phyloP scores from a whole-genome alignment of 83 land plant genomes.

The Picea abies region DNA sequence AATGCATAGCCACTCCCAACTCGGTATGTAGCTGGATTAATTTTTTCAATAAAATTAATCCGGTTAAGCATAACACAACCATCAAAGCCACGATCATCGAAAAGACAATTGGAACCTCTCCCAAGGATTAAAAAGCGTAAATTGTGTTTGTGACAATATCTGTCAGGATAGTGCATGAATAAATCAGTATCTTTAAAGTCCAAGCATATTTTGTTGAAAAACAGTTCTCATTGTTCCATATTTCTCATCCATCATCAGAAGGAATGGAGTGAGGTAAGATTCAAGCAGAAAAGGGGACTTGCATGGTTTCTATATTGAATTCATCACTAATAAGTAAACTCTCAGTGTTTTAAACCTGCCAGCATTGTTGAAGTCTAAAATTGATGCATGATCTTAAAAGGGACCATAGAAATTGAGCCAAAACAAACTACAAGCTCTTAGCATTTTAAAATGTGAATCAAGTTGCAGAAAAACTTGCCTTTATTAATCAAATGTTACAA shows the following conservation, averaged over 20 bases:
- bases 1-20: slow-evolving; percentile 76
- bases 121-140: slow-evolving; percentile 59
- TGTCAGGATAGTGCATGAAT: slow-evolving; percentile 18
- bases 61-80: slow-evolving; percentile 67
- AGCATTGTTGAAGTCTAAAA: background rate
- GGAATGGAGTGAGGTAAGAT: background rate
- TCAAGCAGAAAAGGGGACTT: background rate
- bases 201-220: background rate
- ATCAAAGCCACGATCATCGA: slow-evolving; percentile 75
- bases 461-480: background rate
- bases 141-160: slow-evolving; percentile 49
- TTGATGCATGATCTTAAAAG: background rate
- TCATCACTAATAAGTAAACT: background rate
- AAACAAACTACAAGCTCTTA: slow-evolving; percentile 3
- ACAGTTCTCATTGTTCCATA: background rate
- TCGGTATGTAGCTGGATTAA: slow-evolving; percentile 46
- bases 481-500: background rate
- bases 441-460: background rate
- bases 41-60: slow-evolving; percentile 41
- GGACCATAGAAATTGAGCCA: background rate
- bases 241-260: background rate
- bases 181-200: background rate
- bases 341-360: background rate
- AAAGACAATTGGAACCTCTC: slow-evolving; percentile 83
- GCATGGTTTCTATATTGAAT: background rate